Base-by-base conservation (phyloP, 148 eudicot species). In the Salicornia ramosissima region DNA sequence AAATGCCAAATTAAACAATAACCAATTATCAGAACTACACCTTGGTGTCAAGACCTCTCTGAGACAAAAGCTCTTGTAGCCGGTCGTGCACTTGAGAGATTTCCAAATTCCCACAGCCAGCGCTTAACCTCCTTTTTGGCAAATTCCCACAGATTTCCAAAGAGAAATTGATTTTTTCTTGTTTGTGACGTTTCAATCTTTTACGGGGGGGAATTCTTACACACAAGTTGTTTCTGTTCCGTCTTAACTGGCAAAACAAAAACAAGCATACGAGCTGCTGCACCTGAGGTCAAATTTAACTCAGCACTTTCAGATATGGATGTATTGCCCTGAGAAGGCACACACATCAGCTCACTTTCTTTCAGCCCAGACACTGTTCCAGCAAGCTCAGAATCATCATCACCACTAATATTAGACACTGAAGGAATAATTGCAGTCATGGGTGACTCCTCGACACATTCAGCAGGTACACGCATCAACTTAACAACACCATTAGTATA, bases 11-110 rank as follows among this genome's bases (percentile, higher is more conserved):
- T n/a, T n/a, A n/a, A n/a, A n/a, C n/a, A n/a, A n/a, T n/a, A n/a
- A 3, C 25, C 39, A 13, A 33, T 2, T 43, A 49, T 24, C 11
- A 39, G 45, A 71, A 25, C 18, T 28, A 18, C 71, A 77, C 80
- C 80, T 77, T 59, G 28, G 75, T 65, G 45, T 49, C 52, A 34
- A 14, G 36, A 70, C 51, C 47, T 62, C 59, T 64, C 26, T 70
- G 57, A 21, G 57, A 28, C 50, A 28, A 70, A 59, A 45, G 66
- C 42, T 33, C 29, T 30, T 3, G 10, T 42, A 42, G 22, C 14
- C 10, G 47, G 28, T 34, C 25, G 5, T 33, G 56, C 22, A 60
- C n/a, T n/a, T n/a, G n/a, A n/a, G n/a, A n/a, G n/a, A n/a, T n/a
- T n/a, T n/a, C n/a, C n/a, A n/a, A n/a, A n/a, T n/a, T n/a, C n/a